phyloP scores from a whole-genome alignment of 1,139 yeast species.

The Saccharomyces hybrid region DNA sequence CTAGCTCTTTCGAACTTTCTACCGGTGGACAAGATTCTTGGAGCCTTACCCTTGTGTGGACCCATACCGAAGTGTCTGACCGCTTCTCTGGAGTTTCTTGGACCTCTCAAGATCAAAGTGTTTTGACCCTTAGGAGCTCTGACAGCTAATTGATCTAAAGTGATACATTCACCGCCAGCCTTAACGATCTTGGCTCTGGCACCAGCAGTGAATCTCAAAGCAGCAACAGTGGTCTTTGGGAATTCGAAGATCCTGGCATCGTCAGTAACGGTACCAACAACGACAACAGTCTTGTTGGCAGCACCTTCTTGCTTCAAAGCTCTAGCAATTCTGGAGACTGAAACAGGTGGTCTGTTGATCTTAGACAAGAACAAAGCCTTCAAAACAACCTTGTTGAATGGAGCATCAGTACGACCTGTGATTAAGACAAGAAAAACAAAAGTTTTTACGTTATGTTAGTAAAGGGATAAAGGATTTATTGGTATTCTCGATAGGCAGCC shows the following conservation, averaged over 20 bases:
- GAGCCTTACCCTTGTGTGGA: slow-evolving; percentile 99
- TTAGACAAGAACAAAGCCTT: slow-evolving; percentile 92
- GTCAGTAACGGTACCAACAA: slow-evolving; percentile 98
- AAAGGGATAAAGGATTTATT: slow-evolving; percentile 3
- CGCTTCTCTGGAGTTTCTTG: slow-evolving; percentile 98
- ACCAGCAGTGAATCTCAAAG: slow-evolving; percentile 98
- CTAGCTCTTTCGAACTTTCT: slow-evolving; percentile 99
- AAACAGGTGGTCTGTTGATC: slow-evolving; percentile 99
- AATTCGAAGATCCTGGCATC: slow-evolving; percentile 88
- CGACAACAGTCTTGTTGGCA: slow-evolving; percentile 87
- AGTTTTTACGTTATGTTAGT: slow-evolving; percentile 18
- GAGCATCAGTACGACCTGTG: slow-evolving; percentile 95
- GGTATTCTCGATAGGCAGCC: background rate
- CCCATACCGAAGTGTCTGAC: slow-evolving; percentile 99
- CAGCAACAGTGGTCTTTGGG: slow-evolving; percentile 98
- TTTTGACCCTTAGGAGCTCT: slow-evolving; percentile 99
- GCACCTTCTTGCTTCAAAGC: slow-evolving; percentile 80
- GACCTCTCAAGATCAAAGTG: slow-evolving; percentile 97
- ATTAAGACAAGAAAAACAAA: slow-evolving; percentile 6
- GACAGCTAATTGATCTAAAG: slow-evolving; percentile 97
- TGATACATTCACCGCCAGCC: slow-evolving; percentile 99
- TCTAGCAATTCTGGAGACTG: slow-evolving; percentile 83
- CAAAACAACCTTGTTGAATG: slow-evolving; percentile 96
- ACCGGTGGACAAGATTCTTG: slow-evolving; percentile 94
- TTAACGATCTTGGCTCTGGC: slow-evolving; percentile 96